A percentile compares a stretch with the other conserved stretches of the same genome.
Evolutionary conservation across 257 asterid genomes (phyloP).

Genomic region (Solanum piurae): DNA sequence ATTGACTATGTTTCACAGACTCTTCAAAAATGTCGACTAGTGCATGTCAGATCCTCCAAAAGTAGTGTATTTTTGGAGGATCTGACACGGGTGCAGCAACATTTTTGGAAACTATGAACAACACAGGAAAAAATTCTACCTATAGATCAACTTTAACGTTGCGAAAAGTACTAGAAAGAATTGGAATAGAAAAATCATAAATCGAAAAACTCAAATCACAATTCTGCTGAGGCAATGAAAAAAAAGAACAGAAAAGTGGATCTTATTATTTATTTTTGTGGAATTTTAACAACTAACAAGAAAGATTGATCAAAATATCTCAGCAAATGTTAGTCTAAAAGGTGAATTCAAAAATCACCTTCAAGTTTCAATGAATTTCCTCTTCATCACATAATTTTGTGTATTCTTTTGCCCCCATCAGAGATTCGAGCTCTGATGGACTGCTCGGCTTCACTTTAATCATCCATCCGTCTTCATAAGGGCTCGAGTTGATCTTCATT

Average conservation of each 20-base stretch:
- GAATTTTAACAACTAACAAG: not conserved
- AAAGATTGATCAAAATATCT: not conserved
- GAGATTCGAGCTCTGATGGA: slow-evolving; percentile 51
- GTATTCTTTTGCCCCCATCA: slow-evolving; percentile 64
- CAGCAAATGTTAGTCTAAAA: slow-evolving; percentile 1
- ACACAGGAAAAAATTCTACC: not conserved
- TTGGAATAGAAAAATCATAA: not conserved
- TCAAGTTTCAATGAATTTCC: slow-evolving; percentile 27
- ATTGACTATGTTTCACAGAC: not conserved
- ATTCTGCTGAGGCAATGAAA: not conserved
- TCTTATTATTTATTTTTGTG: not conserved
- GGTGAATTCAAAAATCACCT: slow-evolving; percentile 12
- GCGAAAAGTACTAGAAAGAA: not conserved
- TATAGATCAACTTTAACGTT: not conserved
- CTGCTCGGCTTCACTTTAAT: slow-evolving; percentile 72
- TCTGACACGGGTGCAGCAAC: not conserved
- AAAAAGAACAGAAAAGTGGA: not conserved
- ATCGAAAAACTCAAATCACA: not conserved
- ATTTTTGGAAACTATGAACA: not conserved
- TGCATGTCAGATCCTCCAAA: not conserved
- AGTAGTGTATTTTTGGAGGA: not conserved
- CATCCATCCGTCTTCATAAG: slow-evolving; percentile 95
- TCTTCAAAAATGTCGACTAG: not conserved
- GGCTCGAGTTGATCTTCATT: slow-evolving; percentile 63
- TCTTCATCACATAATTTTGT: slow-evolving; percentile 86